Evolutionary conservation across 139 green algal species (phyloP), one percentile per base, ranked within the genome.

Genomic region (Chlamydomonas sphaeroides): DNA sequence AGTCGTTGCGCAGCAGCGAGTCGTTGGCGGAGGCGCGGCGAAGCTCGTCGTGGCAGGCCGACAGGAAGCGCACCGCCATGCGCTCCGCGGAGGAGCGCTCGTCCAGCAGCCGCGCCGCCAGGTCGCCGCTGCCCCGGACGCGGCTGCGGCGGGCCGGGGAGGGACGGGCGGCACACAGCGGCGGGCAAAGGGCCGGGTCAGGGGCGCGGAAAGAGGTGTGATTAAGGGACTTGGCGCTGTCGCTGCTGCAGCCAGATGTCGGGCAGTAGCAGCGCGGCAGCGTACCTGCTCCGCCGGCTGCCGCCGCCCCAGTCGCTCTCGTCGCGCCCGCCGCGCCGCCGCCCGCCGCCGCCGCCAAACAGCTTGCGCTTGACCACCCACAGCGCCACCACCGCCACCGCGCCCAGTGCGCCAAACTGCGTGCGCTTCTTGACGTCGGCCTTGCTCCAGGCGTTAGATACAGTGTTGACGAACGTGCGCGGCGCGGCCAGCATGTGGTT

Each of bases 1-100:
- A 91, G 61, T 91, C 88, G n/a, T 75, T 62, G 65, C 83, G 75
- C 59, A 91, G 77, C 80, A 89, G 80, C 59, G 83, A 65, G n/a
- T 80, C 78, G 53, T 91, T 91, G 0, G 25, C 35, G 2, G 35
- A 8, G 1, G 88, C 80, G 20, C 74, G 73, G 3, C 66, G 48
- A 76, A 91, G 57, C 77, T 84, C 65, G 26, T 84, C 77, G 20
- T 84, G 65, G 45, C 65, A 75, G 3, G 77, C 77, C n/a, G 65
- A 35, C 4, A 84, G 5, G 65, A 39, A 75, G 45, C 77, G 77
- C 49, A 75, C 77, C 15, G 48, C 51, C 48, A 56, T 74, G 48
- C 65, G 77, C 49, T 84, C 77, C 26, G 77, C 65, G 10, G 53
- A 25, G 3, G 51, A 48, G 23, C 53, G 51, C 51, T 78, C 66